These are phyloP conservation scores for Penicillium crustosum DNA, from an alignment of 2,329 filamentous ascomycete genomes.

Conservation along the genomic window DNA sequence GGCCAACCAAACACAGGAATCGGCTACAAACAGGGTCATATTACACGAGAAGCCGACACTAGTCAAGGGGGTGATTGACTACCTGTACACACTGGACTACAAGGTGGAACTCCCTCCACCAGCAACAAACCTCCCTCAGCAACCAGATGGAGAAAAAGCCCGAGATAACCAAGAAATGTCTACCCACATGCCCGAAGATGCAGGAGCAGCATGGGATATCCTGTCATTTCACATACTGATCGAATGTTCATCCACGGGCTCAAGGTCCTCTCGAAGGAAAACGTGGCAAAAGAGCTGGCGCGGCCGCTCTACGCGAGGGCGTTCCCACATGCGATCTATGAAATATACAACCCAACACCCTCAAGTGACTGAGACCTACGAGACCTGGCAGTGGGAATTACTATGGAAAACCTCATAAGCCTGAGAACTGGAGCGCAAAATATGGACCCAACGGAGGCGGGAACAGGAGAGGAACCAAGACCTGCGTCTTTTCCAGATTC, in stretches of 20 bases:
- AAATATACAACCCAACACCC: neutral
- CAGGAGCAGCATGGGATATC: neutral
- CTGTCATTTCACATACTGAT: neutral
- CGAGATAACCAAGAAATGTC: too few species aligned
- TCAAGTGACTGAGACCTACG: neutral
- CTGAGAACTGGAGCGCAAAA: neutral
- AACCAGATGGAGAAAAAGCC: neutral
- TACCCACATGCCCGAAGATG: neutral
- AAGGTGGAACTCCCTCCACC: neutral
- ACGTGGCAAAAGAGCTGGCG: neutral
- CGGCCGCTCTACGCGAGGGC: neutral
- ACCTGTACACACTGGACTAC: neutral
- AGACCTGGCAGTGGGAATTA: neutral
- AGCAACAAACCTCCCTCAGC: neutral
- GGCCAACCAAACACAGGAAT: neutral
- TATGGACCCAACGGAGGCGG: neutral
- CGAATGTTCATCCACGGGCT: neutral
- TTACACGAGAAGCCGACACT: neutral
- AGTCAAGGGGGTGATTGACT: neutral
- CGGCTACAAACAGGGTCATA: neutral
- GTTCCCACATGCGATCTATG: neutral
- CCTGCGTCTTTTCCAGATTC: neutral
- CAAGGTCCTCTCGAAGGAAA: neutral
- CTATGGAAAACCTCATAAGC: neutral
- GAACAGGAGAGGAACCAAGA: neutral